A percentile compares a stretch with the other conserved stretches of the same genome.
phyloP scores from a whole-genome alignment of 2,329 filamentous ascomycete genomes.

The Fusarium sp. region DNA sequence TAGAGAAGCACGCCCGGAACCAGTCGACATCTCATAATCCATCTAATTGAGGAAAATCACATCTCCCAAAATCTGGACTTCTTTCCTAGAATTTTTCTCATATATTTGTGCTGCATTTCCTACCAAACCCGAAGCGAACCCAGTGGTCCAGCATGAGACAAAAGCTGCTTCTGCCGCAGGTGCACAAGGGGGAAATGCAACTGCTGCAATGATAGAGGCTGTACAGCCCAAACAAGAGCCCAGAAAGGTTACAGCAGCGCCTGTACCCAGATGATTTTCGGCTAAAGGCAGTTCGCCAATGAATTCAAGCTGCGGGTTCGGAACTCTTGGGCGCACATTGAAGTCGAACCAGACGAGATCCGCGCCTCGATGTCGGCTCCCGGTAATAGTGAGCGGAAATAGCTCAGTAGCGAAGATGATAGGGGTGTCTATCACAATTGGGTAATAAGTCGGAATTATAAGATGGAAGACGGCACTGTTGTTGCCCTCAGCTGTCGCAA shows the following conservation, averaged over 20 bases:
- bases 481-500: fast-evolving
- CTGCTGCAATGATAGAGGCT: fast-evolving
- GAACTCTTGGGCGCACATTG: fast-evolving
- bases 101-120: neutral
- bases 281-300: neutral
- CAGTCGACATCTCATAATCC: fast-evolving
- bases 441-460: neutral
- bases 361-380: neutral
- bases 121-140: fast-evolving
- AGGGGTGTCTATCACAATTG: neutral
- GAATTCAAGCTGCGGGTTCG: neutral
- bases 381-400: neutral
- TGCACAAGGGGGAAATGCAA: neutral
- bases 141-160: neutral
- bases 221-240: fast-evolving
- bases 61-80: neutral
- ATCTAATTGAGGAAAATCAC: neutral
- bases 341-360: neutral
- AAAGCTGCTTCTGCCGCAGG: fast-evolving
- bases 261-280: fast-evolving
- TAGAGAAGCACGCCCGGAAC: neutral
- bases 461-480: fast-evolving
- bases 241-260: fast-evolving
- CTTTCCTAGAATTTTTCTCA: neutral
- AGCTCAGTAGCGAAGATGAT: fast-evolving